phyloP scores from a whole-genome alignment of 1,284 basidiomycete species.

The Sphaerobolus stellatus region DNA sequence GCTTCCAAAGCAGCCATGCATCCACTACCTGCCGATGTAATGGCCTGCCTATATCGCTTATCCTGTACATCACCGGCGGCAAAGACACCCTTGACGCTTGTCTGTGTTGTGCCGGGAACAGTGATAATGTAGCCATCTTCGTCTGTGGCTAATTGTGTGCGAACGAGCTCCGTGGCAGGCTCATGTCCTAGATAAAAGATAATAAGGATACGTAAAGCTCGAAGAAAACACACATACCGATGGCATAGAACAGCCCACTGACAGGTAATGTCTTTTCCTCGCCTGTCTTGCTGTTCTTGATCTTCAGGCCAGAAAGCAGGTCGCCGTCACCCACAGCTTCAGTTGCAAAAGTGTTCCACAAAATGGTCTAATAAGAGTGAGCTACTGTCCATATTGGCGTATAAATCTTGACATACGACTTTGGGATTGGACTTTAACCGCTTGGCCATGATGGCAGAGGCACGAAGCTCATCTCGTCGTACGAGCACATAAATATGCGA shows the following conservation, averaged over 20 bases:
- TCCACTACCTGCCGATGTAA: slow-evolving; percentile 90
- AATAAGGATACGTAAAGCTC: too few species aligned
- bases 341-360: slow-evolving; percentile 86
- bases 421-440: slow-evolving; percentile 88
- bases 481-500: slow-evolving; percentile 96
- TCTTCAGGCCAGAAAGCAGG: slow-evolving; percentile 78
- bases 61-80: slow-evolving; percentile 99
- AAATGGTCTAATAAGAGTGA: slow-evolving; percentile 67
- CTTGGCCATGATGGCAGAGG: slow-evolving; percentile 98
- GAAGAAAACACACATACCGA: too few species aligned
- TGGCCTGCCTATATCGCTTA: slow-evolving; percentile 93
- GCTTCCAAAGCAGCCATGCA: slow-evolving; percentile 96
- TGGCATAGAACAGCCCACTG: slow-evolving; percentile 96
- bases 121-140: slow-evolving; percentile 96
- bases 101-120: slow-evolving; percentile 95
- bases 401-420: slow-evolving; percentile 77
- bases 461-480: slow-evolving; percentile 87
- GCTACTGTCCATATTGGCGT: too few species aligned
- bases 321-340: slow-evolving; percentile 96
- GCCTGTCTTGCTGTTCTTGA: slow-evolving; percentile 80
- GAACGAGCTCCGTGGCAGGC: slow-evolving; percentile 88
- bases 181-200: too few species aligned
- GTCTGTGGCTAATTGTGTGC: slow-evolving; percentile 86
- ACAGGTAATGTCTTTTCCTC: slow-evolving; percentile 85
- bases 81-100: slow-evolving; percentile 92